Evolutionary conservation across 148 eudicot species (phyloP).

Genomic region (Pharnaceum exiguum): DNA sequence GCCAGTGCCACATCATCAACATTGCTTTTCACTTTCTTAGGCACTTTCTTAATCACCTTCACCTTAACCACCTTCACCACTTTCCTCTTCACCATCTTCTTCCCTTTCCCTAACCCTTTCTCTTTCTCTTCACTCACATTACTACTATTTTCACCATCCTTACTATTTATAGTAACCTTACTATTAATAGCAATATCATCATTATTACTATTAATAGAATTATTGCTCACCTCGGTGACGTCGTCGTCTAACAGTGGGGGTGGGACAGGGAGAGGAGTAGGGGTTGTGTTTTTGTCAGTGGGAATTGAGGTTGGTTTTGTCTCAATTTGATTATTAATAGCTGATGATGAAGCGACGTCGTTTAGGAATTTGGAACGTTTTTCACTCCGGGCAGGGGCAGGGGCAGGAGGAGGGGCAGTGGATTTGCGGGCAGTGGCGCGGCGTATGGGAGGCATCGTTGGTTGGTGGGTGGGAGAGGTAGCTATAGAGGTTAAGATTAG

Average conservation of each 20-base stretch:
- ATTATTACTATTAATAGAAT: not conserved
- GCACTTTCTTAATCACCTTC: slow-evolving; percentile 30
- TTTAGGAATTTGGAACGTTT: not conserved
- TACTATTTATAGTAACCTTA: not conserved
- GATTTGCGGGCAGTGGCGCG: slow-evolving; percentile 20
- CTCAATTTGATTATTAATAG: too few relatives aligned
- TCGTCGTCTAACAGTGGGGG: too few relatives aligned
- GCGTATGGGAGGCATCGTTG: slow-evolving; percentile 22
- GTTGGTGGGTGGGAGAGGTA: not conserved
- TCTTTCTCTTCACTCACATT: too few relatives aligned
- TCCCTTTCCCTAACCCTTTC: slow-evolving; percentile 24
- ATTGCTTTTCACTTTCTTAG: slow-evolving; percentile 23
- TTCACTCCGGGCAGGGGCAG: not conserved
- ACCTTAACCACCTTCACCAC: slow-evolving; percentile 42
- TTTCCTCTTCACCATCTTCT: slow-evolving; percentile 33
- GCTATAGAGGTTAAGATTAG: too few relatives aligned
- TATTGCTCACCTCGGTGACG: too few relatives aligned
- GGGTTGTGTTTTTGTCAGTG: too few relatives aligned
- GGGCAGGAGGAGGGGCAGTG: not conserved
- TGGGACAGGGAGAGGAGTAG: not conserved
- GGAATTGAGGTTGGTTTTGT: too few relatives aligned
- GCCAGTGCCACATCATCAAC: not conserved
- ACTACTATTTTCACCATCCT: not conserved
- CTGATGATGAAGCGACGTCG: too few relatives aligned
- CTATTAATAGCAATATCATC: not conserved